Evolutionary conservation across 306 rosid species (phyloP), one percentile per base, ranked within the genome.

Genomic region (Clitoria ternatea): DNA sequence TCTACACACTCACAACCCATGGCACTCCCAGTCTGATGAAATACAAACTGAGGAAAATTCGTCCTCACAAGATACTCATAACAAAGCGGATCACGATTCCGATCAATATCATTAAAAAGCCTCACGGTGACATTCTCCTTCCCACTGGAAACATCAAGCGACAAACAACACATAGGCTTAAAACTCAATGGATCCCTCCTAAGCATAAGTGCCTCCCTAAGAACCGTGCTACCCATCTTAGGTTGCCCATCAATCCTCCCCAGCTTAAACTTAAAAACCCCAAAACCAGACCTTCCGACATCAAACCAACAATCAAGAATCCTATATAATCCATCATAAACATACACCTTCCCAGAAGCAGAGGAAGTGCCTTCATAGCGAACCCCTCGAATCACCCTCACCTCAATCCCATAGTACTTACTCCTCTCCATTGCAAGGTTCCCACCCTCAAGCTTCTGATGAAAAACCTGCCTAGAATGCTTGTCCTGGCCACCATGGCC

Each of bases 401-500:
- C 97, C 53, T 95, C 99, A 63, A 95, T 86, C 72, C 96, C 97
- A 72, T 95, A 91, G 50, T 83, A 85, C 97, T 89, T 91, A 43
- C 97, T 95, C 66, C 97, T 84, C 80, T 95, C 99, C 88, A 95
- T 69, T 0, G 97, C 99, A 50, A 91, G 88, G 35, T 95, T 91
- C 13, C 96, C 99, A 15, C 96, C 92, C 75, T 95, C 97, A 44
- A 95, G 73, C 84, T 91, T 95, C 84, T 91, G 96, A 55, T 95
- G 87, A 52, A 61, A 78, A 66, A 90, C 87, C 68, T 95, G 99
- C 70, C 49, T 85, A 23, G 82, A 81, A 11, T 81, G 54, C 83
- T 91, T 95, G 69, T 87, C 96, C 81, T 91, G 97, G 52, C 99
- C 97, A 2, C 96, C 99, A 54, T 95, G 99, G n/a, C 97, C 96